These are phyloP conservation scores for Omphalotus olearius DNA, from an alignment of 1,284 basidiomycete genomes.

Conservation along the genomic window DNA sequence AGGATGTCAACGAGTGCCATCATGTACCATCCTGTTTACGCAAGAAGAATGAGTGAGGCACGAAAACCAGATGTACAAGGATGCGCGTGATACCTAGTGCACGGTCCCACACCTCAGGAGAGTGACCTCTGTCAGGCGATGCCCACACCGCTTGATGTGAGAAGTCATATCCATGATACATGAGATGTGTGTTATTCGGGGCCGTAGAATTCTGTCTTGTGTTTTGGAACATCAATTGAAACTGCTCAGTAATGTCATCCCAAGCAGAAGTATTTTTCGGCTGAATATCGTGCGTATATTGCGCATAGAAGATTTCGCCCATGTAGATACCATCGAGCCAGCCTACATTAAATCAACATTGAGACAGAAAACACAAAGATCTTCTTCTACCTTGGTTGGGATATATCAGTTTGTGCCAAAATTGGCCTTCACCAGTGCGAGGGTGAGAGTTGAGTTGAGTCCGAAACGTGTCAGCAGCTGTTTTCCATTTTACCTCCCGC, in stretches of 20 bases:
- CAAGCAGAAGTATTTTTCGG: slow-evolving; percentile 36
- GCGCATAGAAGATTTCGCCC: slow-evolving; percentile 42
- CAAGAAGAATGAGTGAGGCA: no score
- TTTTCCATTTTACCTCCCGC: slow-evolving; percentile 32
- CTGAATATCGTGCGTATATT: slow-evolving; percentile 36
- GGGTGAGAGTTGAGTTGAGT: slow-evolving; percentile 36
- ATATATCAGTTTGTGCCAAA: slow-evolving; percentile 40
- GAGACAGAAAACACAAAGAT: background rate
- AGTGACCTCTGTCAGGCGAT: slow-evolving; percentile 39
- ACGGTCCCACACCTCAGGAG: slow-evolving; percentile 46
- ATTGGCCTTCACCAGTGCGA: slow-evolving; percentile 38
- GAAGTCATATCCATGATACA: slow-evolving; percentile 48
- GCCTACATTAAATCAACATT: slow-evolving; percentile 21
- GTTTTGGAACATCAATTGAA: slow-evolving; percentile 40
- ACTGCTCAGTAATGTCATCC: slow-evolving; percentile 41
- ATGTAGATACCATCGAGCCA: slow-evolving; percentile 48
- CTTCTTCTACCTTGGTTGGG: slow-evolving; percentile 34
- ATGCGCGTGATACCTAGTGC: slow-evolving; percentile 26
- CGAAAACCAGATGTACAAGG: background rate
- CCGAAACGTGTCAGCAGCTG: slow-evolving; percentile 33
- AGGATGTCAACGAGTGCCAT: slow-evolving; percentile 48
- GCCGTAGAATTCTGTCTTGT: slow-evolving; percentile 34
- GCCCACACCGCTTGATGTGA: slow-evolving; percentile 41
- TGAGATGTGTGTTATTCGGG: slow-evolving; percentile 34
- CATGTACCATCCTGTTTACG: slow-evolving; percentile 33